These are phyloP conservation scores for Actinomortierella wolfii DNA, from an alignment of 371 early-diverging fungal genomes.

Conservation along the genomic window DNA sequence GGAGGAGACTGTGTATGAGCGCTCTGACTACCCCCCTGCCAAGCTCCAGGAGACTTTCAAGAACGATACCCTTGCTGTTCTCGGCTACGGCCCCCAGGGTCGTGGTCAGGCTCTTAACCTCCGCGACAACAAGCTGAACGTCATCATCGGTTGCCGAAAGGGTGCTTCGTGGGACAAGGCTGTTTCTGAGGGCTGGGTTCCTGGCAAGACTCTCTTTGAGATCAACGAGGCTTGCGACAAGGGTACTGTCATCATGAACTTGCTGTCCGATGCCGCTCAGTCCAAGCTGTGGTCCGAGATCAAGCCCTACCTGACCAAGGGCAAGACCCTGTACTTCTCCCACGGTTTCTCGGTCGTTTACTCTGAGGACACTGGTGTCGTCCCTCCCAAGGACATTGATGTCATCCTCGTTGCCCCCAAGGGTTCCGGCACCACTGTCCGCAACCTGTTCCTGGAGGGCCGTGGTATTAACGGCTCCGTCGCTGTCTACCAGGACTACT, in stretches of 20 bases:
- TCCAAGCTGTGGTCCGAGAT: conserved; percentile 91
- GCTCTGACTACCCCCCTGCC: conserved; percentile 90
- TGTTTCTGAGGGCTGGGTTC: conserved; percentile 94
- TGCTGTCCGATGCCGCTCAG: conserved; percentile 97
- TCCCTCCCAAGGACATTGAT: conserved; percentile 92
- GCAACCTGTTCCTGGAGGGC: conserved; percentile 95
- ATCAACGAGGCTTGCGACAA: conserved; percentile 91
- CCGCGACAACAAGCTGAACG: conserved; percentile 95
- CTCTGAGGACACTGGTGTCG: conserved; percentile 89
- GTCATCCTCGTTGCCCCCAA: conserved; percentile 97
- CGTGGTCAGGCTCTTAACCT: conserved; percentile 96
- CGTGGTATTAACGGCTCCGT: conserved; percentile 98
- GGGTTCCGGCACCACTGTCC: conserved; percentile 95
- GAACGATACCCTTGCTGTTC: conserved; percentile 93
- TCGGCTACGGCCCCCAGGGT: conserved; percentile 98
- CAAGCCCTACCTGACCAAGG: conserved; percentile 90
- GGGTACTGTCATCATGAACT: conserved; percentile 93
- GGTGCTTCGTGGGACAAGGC: conserved; percentile 94
- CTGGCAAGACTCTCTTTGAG: conserved; percentile 93
- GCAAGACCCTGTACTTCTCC: conserved; percentile 97
- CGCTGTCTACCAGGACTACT: conserved; percentile 93
- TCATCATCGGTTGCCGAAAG: conserved; percentile 94
- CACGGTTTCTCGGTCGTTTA: conserved; percentile 97
- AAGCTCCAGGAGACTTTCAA: conserved; percentile 92
- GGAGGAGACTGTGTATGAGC: conserved; percentile 93